Conservation (phyloP, 352 stramenopile genomes). For the Phytophthora sansomeana region DNA sequence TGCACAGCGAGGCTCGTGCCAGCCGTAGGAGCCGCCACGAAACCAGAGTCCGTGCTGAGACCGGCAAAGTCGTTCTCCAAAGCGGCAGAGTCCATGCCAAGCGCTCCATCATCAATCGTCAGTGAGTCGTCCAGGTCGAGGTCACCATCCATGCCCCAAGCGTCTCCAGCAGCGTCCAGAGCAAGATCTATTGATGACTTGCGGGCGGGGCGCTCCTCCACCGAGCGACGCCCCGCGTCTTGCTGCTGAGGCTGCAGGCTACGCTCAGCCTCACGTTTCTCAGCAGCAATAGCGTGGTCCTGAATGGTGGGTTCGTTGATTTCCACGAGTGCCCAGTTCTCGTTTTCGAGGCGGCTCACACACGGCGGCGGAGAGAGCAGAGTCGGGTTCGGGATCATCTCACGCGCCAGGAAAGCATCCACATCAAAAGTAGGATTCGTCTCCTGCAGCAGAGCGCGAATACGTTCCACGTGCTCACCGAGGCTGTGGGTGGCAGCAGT, state of each 20-base stretch:
- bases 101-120: slow-evolving; percentile 53
- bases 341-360: slow-evolving; percentile 91
- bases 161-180: slow-evolving; percentile 77
- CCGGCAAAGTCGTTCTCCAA: slow-evolving; percentile 66
- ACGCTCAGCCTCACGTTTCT: slow-evolving; percentile 83
- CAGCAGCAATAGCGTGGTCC: slow-evolving; percentile 80
- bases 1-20: slow-evolving; percentile 90
- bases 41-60: slow-evolving; percentile 57
- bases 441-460: slow-evolving; percentile 93
- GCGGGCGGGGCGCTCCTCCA: slow-evolving; percentile 58
- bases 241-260: slow-evolving; percentile 67
- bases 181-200: slow-evolving; percentile 80
- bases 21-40: slow-evolving; percentile 91
- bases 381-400: slow-evolving; percentile 71
- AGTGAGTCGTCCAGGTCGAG: slow-evolving; percentile 86
- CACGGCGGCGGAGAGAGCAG: slow-evolving; percentile 95
- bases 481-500: slow-evolving; percentile 97
- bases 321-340: slow-evolving; percentile 98
- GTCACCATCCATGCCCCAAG: slow-evolving; percentile 87
- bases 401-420: slow-evolving; percentile 68
- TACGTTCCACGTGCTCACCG: slow-evolving; percentile 93
- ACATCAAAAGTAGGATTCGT: slow-evolving; percentile 84
- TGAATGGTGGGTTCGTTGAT: slow-evolving; percentile 92
- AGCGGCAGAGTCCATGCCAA: slow-evolving; percentile 51
- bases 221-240: slow-evolving; percentile 29